phyloP scores from a whole-genome alignment of 2,329 filamentous ascomycete species.

The Lithohypha guttulata region DNA sequence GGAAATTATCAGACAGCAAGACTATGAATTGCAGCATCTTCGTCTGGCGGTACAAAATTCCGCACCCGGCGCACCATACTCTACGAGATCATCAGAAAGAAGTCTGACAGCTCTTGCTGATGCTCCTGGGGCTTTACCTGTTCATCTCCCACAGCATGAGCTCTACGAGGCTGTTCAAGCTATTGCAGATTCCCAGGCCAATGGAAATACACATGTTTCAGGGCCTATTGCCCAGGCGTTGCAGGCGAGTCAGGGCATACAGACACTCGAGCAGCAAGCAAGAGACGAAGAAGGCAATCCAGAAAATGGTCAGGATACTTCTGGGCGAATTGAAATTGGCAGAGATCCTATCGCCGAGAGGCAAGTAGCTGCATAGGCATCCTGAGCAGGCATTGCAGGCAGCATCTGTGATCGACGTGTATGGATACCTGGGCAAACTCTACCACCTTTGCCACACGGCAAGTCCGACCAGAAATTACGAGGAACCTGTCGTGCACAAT shows the following conservation, averaged over 20 bases:
- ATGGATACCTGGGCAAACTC: too few species aligned
- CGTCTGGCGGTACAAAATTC: background rate
- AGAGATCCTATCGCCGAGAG: conserved; percentile 6
- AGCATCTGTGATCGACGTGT: background rate
- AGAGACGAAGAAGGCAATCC: conserved; percentile 2
- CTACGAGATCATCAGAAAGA: conserved; percentile 4
- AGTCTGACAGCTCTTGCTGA: background rate
- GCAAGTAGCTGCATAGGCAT: background rate
- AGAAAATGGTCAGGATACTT: conserved; percentile 2
- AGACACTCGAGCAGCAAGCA: background rate
- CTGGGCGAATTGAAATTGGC: conserved; percentile 7
- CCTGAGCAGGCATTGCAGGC: conserved; percentile 2
- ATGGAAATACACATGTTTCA: background rate
- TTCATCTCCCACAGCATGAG: conserved; percentile 1
- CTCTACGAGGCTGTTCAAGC: background rate
- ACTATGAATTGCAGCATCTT: conserved; percentile 5
- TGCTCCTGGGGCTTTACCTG: conserved; percentile 1
- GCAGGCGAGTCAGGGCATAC: background rate
- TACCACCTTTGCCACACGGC: background rate
- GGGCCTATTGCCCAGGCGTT: background rate
- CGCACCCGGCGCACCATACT: conserved; percentile 1
- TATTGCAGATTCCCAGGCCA: background rate
- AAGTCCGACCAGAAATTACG: background rate
- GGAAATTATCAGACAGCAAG: conserved; percentile 7
- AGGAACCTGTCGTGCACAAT: background rate